Evolutionary conservation across 169 alveolate genomes (phyloP).

Genomic region (Plasmodium ovale): DNA sequence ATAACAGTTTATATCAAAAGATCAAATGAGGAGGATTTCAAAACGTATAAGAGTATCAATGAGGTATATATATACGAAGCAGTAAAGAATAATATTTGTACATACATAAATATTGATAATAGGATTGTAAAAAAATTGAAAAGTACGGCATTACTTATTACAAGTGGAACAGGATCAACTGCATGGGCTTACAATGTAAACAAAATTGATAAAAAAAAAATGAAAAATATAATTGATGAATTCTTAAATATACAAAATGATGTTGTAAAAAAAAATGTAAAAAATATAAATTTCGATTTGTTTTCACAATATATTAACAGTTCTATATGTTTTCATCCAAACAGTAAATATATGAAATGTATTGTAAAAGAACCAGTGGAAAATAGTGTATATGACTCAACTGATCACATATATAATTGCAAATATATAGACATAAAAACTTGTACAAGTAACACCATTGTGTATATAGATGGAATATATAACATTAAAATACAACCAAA

Average conservation of each 20-base stretch:
- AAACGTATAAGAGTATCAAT: conserved; percentile 57
- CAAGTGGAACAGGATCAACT: conserved; percentile 91
- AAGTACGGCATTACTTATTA: conserved; percentile 82
- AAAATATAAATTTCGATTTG: conserved; percentile 67
- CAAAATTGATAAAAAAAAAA: conserved; percentile 77
- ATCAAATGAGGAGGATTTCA: conserved; percentile 17
- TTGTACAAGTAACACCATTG: conserved; percentile 69
- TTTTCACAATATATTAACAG: conserved; percentile 78
- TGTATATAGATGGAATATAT: conserved; percentile 71
- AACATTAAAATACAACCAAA: conserved; percentile 59
- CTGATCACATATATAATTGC: conserved; percentile 51
- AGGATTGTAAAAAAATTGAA: conserved; percentile 78
- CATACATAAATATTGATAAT: conserved; percentile 82
- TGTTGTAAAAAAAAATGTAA: conserved; percentile 44
- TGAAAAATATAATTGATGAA: conserved; percentile 79
- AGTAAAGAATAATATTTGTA: conserved; percentile 77
- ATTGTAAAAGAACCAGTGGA: conserved; percentile 83
- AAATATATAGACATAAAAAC: conserved; percentile 43
- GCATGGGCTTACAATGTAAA: conserved; percentile 91
- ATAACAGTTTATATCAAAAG: conserved; percentile 41
- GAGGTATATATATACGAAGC: conserved; percentile 67
- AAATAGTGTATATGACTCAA: conserved; percentile 65
- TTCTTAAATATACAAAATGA: conserved; percentile 29
- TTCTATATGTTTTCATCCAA: conserved; percentile 80
- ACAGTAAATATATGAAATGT: conserved; percentile 78